These are phyloP conservation scores for Boletus insuetus DNA, from an alignment of 768 basidiomycete species.

Conservation along the genomic window DNA sequence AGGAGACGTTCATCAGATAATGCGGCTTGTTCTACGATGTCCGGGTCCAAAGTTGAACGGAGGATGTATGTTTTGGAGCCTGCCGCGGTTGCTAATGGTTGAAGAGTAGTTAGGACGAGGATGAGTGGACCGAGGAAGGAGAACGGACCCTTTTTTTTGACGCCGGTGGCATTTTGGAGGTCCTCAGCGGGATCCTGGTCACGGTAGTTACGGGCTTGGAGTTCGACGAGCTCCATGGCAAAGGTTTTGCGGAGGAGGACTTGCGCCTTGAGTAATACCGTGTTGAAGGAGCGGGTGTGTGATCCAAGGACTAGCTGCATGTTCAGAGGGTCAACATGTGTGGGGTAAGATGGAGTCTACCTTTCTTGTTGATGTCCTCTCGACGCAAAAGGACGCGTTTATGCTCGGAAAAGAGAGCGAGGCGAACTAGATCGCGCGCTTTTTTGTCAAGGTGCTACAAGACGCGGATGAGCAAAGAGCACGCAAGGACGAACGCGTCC, in stretches of 20 bases:
- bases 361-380: conserved; percentile 87
- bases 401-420: conserved; percentile 81
- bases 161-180: conserved; percentile 48
- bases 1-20: conserved; percentile 42
- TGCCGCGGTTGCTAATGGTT: conserved; percentile 39
- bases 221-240: conserved; percentile 83
- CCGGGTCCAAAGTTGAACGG: conserved; percentile 64
- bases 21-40: conserved; percentile 61
- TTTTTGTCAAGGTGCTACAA: conserved; percentile 62
- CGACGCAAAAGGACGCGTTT: conserved; percentile 62
- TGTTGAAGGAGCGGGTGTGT: conserved; percentile 57
- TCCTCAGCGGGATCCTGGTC: conserved; percentile 39
- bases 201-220: conserved; percentile 57
- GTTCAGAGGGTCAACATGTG: background rate
- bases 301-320: conserved; percentile 43
- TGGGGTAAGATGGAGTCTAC: conserved; percentile 23
- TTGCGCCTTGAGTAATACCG: conserved; percentile 64
- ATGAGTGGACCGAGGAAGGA: background rate
- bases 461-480: background rate
- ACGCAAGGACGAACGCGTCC: background rate
- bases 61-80: conserved; percentile 83
- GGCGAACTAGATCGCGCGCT: conserved; percentile 70
- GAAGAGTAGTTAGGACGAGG: background rate
- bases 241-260: conserved; percentile 59
- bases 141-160: conserved; percentile 63